Conservation (phyloP, 495 filamentous ascomycete genomes). For the Xylaria castorea region DNA sequence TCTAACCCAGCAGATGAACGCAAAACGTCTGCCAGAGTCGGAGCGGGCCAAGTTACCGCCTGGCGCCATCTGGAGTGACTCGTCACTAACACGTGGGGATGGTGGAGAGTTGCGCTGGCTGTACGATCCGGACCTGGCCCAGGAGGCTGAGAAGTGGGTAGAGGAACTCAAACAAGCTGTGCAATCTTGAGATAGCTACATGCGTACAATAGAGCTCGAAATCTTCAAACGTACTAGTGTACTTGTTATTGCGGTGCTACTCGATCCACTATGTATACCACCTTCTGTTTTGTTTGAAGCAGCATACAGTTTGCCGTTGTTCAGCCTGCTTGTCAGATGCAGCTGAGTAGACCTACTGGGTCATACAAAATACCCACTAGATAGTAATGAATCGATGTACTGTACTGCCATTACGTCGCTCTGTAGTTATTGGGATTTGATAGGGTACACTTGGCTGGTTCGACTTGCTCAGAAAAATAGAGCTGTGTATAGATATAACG, state of each 20-base stretch:
- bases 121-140: background rate
- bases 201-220: background rate
- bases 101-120: constrained; percentile 6
- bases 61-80: background rate
- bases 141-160: constrained; percentile 1
- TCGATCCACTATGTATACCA: background rate
- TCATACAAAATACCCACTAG: background rate
- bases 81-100: background rate
- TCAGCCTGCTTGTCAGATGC: background rate
- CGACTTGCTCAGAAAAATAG: background rate
- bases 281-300: background rate
- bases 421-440: background rate
- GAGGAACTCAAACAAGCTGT: background rate
- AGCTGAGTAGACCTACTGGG: background rate
- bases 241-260: background rate
- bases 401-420: background rate
- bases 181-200: background rate
- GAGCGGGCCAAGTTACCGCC: background rate
- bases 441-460: background rate
- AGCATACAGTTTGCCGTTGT: background rate
- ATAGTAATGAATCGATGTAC: background rate
- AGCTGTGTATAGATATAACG: background rate
- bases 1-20: background rate
- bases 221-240: background rate
- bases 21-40: background rate